Base-by-base conservation (phyloP, 148 eudicot species). In the Rhododendron williamsianum region DNA sequence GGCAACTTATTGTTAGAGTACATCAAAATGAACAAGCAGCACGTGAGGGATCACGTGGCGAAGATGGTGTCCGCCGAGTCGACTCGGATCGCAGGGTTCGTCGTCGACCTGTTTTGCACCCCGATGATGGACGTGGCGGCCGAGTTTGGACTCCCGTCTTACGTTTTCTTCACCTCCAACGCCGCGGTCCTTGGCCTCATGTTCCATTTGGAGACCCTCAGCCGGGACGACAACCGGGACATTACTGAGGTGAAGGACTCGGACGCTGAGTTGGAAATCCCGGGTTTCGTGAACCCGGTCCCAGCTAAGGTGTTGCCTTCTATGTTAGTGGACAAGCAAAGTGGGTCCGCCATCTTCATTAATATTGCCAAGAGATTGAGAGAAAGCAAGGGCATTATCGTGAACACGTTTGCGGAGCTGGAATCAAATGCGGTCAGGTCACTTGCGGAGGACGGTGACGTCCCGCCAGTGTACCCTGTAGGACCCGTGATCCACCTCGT, bases 81-180 rank as follows among this genome's bases (percentile, higher is more conserved):
- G 36, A 21, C 43, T 35, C 41, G 41, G 23, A 6, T 87, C 43
- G 81, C 81, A 6, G 89, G 82, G 27, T 74, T 90, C 19, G 45
- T 90, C 72, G 15, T 90, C 25, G 90, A 90, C 86, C 35, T 88
- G 76, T 88, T 90, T 60, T 90, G 92, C 76, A 81, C 86, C 48
- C 12, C 82, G 25, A 80, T 87, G 36, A 33, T 87, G 13, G 90
- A 90, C 15, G 85, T 90, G 27, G 92, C 87, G 4, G 51, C 36
- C 35, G 83, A 85, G 10, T 78, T 90, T 1, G 56, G 81, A 4
- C 43, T 90, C 9, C 89, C 92, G 1, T 12, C 85, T 9, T 88
- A 88, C 54, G 54, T 87, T 4, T 87, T 85, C 67, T 88, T 82
- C 87, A 76, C 87, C 0, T 79, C 83, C 25, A 73, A 83, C 9